Base-by-base conservation (phyloP, 768 basidiomycete species). In the Cystobasidium onofrii region DNA sequence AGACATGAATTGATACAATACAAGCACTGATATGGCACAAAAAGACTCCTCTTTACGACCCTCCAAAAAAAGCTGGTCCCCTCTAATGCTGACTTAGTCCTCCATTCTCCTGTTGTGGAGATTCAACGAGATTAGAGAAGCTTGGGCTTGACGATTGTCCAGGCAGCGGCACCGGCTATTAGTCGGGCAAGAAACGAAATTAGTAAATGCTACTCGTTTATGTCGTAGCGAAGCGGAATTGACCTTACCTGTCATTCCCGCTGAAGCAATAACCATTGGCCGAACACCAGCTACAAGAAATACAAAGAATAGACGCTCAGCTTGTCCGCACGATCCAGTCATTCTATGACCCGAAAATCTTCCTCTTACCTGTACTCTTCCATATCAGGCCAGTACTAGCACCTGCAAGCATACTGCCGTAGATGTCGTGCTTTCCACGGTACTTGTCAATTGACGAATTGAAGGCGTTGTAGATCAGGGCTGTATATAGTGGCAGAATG, bases 131-230 rank as follows among this genome's bases (percentile, higher is more conserved):
- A 83, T 83, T 81, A 85, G 81, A 82, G 73, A 83, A 94, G 85
- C 80, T 85, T 88, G 83, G 86, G 88, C 86, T 99, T 98, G 83
- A 92, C 87, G 84, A 88, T 90, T 83, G 92, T 91, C 95, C 95
- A 99, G 74, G 87, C 84, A 73, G 94, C 94, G 74, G 95, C 94
- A 81, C 88, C 84, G 77, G 88, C 90, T 71, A 33, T 44, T 23
- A 6, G 2, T 13, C 6, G 2, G 25, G 29, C 10, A 41, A 39
- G 39, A 27, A 64, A 46, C 12, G n/a, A 34, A 6, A 23, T 25
- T 33, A 46, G 41, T 18, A 60, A 71, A 36, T n/a, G n/a, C n/a
- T n/a, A n/a, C n/a, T n/a, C n/a, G n/a, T n/a, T n/a, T n/a, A n/a
- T n/a, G n/a, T n/a, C n/a, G n/a, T n/a, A n/a, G n/a, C n/a, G 34